A percentile compares a stretch with the other conserved stretches of the same genome.
Evolutionary conservation across 345 rosid species (phyloP).

Genomic region (Diplotaxis tenuifolia): DNA sequence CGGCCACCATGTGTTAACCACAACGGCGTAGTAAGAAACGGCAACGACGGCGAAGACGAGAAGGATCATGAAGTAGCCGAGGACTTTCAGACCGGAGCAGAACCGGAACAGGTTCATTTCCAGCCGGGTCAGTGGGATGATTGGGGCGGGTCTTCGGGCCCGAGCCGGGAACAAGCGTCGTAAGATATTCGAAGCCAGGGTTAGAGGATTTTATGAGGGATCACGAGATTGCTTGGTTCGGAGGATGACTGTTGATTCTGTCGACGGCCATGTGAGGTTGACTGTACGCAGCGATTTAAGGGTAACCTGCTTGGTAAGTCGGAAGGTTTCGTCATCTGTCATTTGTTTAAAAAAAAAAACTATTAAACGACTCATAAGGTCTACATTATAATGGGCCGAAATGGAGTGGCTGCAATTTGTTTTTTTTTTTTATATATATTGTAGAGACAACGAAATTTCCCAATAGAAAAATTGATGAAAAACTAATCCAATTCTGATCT

Average conservation of each 20-base stretch:
- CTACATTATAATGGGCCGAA: too few species aligned
- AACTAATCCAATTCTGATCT: too few species aligned
- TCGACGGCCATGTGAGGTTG: neutral
- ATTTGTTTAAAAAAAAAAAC: neutral
- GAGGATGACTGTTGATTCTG: constrained; percentile 17
- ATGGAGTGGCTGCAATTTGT: too few species aligned
- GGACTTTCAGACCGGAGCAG: constrained; percentile 74
- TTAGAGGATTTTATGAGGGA: constrained; percentile 17
- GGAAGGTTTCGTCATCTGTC: neutral
- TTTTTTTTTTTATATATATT: too few species aligned
- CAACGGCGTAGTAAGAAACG: constrained; percentile 63
- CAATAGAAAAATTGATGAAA: too few species aligned
- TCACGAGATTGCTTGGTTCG: constrained; percentile 20
- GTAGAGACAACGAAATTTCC: too few species aligned
- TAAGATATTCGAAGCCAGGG: constrained; percentile 62
- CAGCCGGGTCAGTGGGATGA: constrained; percentile 44
- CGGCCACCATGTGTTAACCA: neutral
- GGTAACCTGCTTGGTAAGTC: neutral
- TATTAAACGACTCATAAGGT: too few species aligned
- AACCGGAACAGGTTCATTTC: constrained; percentile 66
- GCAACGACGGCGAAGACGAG: constrained; percentile 68
- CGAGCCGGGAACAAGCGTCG: constrained; percentile 58
- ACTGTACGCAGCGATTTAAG: neutral
- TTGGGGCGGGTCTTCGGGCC: constrained; percentile 41
- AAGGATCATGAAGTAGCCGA: constrained; percentile 78